A percentile compares a stretch with the other conserved stretches of the same genome.
Conservation (phyloP, 306 rosid species). For the Hippophae tibetana region DNA sequence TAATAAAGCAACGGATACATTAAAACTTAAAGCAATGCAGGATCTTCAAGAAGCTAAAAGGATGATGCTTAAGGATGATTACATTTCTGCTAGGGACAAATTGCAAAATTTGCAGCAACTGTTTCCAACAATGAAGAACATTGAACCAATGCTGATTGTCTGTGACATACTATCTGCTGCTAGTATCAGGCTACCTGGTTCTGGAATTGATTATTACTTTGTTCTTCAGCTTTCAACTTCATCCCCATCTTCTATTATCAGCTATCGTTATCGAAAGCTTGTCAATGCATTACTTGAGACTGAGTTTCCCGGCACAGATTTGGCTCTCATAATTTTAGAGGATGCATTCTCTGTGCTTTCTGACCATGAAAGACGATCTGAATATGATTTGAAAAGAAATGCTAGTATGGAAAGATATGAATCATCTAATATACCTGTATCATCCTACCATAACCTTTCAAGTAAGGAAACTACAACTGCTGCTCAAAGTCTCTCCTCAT, state of each 20-base stretch:
- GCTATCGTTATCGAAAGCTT: slow-evolving; percentile 1
- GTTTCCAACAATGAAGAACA: slow-evolving; percentile 1
- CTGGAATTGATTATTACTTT: slow-evolving; percentile 19
- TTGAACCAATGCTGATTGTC: slow-evolving; percentile 13
- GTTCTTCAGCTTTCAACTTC: slow-evolving; percentile 11
- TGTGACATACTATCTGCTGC: slow-evolving; percentile 15
- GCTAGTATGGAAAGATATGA: not conserved
- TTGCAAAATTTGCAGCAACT: slow-evolving; percentile 3
- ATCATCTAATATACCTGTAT: not conserved
- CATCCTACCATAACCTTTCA: too few species aligned
- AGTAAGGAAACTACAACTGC: too few species aligned
- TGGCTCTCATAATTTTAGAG: slow-evolving; percentile 14
- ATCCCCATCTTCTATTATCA: not conserved
- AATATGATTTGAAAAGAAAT: slow-evolving; percentile 5
- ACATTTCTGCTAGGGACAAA: slow-evolving; percentile 6
- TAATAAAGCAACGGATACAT: too few species aligned
- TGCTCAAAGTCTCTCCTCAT: too few species aligned
- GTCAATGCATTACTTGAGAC: not conserved
- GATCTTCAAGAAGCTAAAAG: slow-evolving; percentile 15
- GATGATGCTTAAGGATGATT: not conserved
- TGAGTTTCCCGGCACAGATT: slow-evolving; percentile 5
- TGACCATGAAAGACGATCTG: not conserved
- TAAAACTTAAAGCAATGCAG: not conserved
- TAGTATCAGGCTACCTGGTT: slow-evolving; percentile 7
- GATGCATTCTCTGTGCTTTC: slow-evolving; percentile 13